Evolutionary conservation across 192 early-diverging fungal species (phyloP).

Genomic region (Pecoramyces ruminantium): DNA sequence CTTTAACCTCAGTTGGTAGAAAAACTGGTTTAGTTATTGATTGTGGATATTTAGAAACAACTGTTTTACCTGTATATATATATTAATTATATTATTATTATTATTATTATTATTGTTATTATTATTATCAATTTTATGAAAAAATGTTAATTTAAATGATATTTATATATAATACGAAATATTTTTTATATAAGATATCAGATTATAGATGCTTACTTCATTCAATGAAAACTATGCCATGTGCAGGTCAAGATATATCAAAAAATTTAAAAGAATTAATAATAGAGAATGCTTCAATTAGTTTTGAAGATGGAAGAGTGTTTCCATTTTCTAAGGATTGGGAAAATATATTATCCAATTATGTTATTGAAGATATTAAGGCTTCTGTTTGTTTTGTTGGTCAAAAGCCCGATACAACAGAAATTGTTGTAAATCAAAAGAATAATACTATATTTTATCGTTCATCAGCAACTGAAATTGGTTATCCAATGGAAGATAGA

Average conservation of each 20-base stretch:
- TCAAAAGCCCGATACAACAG: slow-evolving; percentile 15
- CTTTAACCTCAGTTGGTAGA: slow-evolving; percentile 56
- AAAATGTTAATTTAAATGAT: no score
- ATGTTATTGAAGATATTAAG: slow-evolving; percentile 49
- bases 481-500: slow-evolving; percentile 1
- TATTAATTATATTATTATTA: no score
- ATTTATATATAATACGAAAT: no score
- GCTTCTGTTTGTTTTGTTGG: slow-evolving; percentile 43
- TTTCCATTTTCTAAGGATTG: slow-evolving; percentile 18
- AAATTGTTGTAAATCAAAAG: slow-evolving; percentile 10
- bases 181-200: slow-evolving; percentile 48
- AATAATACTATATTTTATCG: neutral
- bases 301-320: slow-evolving; percentile 11
- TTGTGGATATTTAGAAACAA: slow-evolving; percentile 58
- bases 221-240: slow-evolving; percentile 38
- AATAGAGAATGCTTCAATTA: slow-evolving; percentile 25
- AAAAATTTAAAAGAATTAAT: slow-evolving; percentile 39
- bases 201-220: slow-evolving; percentile 45
- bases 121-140: no score
- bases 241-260: slow-evolving; percentile 44
- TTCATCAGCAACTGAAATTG: neutral
- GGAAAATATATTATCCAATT: slow-evolving; percentile 14
- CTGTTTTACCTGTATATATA: slow-evolving; percentile 49
- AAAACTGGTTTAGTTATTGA: slow-evolving; percentile 73
- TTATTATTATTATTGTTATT: no score